These are phyloP conservation scores for Brassica juncea DNA, from an alignment of 345 rosid species.

Conservation along the genomic window DNA sequence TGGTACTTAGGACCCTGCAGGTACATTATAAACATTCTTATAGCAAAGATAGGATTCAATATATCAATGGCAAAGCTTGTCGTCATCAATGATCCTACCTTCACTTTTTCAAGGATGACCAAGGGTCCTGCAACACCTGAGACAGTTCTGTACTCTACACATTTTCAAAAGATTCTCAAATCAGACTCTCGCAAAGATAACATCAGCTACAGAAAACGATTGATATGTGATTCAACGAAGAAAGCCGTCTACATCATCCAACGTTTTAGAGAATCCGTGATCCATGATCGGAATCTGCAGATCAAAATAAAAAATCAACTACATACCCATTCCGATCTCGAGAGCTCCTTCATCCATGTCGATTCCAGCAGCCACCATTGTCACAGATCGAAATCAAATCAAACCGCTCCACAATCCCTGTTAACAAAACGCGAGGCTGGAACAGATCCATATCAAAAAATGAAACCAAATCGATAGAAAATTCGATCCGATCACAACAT, in stretches of 20 bases:
- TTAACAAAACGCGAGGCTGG: constrained; percentile 4
- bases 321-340: constrained; percentile 92
- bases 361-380: constrained; percentile 48
- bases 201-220: constrained; percentile 16
- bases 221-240: neutral
- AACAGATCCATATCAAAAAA: constrained; percentile 12
- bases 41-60: no score
- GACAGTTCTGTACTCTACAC: constrained; percentile 93
- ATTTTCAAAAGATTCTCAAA: constrained; percentile 20
- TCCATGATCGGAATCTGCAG: constrained; percentile 8
- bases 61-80: no score
- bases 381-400: constrained; percentile 38
- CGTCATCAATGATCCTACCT: constrained; percentile 46
- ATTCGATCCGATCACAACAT: constrained; percentile 2
- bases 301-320: constrained; percentile 19
- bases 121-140: constrained; percentile 98
- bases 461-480: constrained; percentile 5
- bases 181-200: constrained; percentile 21
- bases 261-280: neutral
- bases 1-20: constrained; percentile 93
- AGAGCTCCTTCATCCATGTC: constrained; percentile 74
- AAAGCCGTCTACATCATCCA: neutral
- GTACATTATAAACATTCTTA: neutral
- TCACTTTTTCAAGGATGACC: constrained; percentile 96
- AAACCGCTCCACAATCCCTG: constrained; percentile 23